Percentiles rank a stretch among this genome's conserved stretches.
phyloP scores from a whole-genome alignment of 306 rosid genomes.

The Aeschynomene evenia region DNA sequence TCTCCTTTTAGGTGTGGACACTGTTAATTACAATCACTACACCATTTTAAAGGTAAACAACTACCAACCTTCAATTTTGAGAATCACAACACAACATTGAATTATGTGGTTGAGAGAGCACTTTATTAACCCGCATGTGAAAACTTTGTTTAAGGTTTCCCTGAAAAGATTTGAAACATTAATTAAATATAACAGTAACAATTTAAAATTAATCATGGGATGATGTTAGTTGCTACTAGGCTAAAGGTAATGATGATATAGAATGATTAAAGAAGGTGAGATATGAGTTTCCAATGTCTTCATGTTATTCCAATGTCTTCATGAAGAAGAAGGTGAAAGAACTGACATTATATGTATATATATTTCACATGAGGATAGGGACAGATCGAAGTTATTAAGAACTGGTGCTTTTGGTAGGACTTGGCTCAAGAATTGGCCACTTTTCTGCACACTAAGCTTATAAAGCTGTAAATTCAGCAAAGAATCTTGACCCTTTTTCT shows the following conservation, averaged over 20 bases:
- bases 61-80: background rate
- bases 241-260: background rate
- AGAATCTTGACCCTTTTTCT: conserved; percentile 11
- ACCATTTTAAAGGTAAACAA: background rate
- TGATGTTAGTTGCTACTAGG: background rate
- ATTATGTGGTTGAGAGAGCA: background rate
- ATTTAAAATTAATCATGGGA: background rate
- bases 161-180: background rate
- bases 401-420: conserved; percentile 27
- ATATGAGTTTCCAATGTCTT: conserved; percentile 1
- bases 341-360: conserved; percentile 11
- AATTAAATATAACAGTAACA: too few relatives aligned
- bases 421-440: conserved; percentile 13
- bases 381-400: conserved; percentile 25
- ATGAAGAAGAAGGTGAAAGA: conserved; percentile 25
- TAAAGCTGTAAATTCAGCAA: conserved; percentile 13
- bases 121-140: background rate
- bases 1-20: background rate
- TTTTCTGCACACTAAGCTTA: background rate
- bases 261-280: background rate
- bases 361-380: conserved; percentile 38
- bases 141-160: background rate
- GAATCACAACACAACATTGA: background rate
- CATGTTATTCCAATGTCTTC: too few relatives aligned
- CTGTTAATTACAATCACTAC: background rate